phyloP scores from a whole-genome alignment of 2,329 filamentous ascomycete species.

The Venturia effusa region DNA sequence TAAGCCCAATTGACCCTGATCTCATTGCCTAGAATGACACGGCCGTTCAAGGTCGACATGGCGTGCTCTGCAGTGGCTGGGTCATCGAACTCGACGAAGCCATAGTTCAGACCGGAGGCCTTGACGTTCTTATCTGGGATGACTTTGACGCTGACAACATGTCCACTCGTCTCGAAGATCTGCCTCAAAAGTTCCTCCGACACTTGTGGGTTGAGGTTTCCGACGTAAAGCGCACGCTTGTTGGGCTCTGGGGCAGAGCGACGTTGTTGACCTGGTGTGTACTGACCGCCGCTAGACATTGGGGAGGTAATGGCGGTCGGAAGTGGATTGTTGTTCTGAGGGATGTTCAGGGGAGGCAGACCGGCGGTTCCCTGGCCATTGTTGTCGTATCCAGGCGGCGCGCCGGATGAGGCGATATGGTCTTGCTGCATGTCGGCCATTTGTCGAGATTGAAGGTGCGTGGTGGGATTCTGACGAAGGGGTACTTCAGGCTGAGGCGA shows the following conservation, averaged over 20 bases:
- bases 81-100: conserved; percentile 97
- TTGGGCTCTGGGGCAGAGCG: conserved; percentile 95
- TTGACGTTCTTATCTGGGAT: conserved; percentile 99
- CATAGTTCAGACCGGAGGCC: conserved; percentile 76
- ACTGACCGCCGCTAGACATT: conserved; percentile 48
- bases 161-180: conserved; percentile 97
- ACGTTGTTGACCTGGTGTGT: conserved; percentile 49
- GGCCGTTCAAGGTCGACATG: conserved; percentile 93
- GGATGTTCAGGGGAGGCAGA: conserved; percentile 73
- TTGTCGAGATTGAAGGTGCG: conserved; percentile 37
- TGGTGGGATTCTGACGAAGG: conserved; percentile 54
- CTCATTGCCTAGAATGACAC: conserved; percentile 88
- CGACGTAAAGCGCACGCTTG: conserved; percentile 94
- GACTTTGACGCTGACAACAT: conserved; percentile 98
- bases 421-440: conserved; percentile 2
- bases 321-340: conserved; percentile 92
- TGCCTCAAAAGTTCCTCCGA: conserved; percentile 94
- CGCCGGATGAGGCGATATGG: conserved; percentile 45
- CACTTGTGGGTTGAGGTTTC: conserved; percentile 85
- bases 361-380: conserved; percentile 67
- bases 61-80: conserved; percentile 91
- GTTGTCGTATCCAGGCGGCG: conserved; percentile 65
- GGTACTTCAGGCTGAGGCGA: neutral
- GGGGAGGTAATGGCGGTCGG: conserved; percentile 87
- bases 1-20: conserved; percentile 99